These are phyloP conservation scores for Aureobasidium sp. DNA, from an alignment of 2,329 filamentous ascomycete species.

Conservation along the genomic window DNA sequence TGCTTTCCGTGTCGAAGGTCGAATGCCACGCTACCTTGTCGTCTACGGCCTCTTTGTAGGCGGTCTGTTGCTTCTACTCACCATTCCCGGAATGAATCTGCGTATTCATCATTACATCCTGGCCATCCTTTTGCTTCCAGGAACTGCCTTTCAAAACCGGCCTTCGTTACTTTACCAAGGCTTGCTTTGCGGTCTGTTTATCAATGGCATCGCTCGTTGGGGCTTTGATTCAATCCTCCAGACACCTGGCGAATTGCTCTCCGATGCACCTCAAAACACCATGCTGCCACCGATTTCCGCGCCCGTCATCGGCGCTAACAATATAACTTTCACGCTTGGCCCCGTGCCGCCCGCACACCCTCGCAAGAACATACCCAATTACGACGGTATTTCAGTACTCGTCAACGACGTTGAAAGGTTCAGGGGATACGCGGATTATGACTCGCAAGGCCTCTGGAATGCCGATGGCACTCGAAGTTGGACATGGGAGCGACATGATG, in stretches of 20 bases:
- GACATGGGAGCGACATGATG: conserved; percentile 31
- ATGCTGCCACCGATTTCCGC: conserved; percentile 47
- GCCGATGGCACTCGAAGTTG: conserved; percentile 30
- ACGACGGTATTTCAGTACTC: conserved; percentile 70
- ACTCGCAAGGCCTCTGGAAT: conserved; percentile 46
- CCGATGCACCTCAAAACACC: conserved; percentile 47
- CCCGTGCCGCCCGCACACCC: conserved; percentile 29
- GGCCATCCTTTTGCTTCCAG: conserved; percentile 76
- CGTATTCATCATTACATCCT: conserved; percentile 95
- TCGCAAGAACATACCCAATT: conserved; percentile 37
- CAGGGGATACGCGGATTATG: conserved; percentile 48
- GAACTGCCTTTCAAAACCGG: conserved; percentile 81
- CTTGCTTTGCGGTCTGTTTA: conserved; percentile 79
- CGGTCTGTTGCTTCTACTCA: conserved; percentile 62
- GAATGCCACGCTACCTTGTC: conserved; percentile 68
- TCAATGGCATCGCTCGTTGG: conserved; percentile 92
- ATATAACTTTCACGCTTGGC: conserved; percentile 59
- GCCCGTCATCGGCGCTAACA: conserved; percentile 43
- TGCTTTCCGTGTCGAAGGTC: conserved; percentile 77
- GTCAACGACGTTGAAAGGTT: conserved; percentile 83
- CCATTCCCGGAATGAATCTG: conserved; percentile 69
- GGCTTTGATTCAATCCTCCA: conserved; percentile 85
- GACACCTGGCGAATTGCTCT: conserved; percentile 65
- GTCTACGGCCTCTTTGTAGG: conserved; percentile 65
- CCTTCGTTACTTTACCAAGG: conserved; percentile 83